Conservation (phyloP, 306 rosid species). For the Quercus agrifolia region DNA sequence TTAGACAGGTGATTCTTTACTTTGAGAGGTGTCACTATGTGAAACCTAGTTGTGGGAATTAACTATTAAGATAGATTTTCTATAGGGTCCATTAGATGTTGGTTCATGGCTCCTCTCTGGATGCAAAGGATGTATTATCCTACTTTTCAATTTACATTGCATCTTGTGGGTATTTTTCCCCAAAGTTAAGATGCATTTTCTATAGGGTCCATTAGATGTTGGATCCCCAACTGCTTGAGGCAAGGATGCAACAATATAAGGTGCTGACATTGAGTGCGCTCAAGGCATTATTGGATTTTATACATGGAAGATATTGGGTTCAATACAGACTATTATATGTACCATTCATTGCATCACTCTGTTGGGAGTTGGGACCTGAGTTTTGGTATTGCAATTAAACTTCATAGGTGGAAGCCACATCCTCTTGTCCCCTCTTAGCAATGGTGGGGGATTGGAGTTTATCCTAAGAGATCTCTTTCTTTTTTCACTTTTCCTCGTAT, state of each 20-base stretch:
- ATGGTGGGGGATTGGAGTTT: conserved; percentile 23
- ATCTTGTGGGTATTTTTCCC: neutral
- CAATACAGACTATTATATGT: neutral
- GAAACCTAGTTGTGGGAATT: neutral
- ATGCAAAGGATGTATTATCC: no score
- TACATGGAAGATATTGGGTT: neutral
- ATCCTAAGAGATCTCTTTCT: conserved; percentile 30
- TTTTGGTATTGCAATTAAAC: conserved; percentile 25
- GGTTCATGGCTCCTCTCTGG: no score
- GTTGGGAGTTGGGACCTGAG: conserved; percentile 35
- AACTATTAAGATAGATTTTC: no score
- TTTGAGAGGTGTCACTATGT: neutral
- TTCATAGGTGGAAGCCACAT: conserved; percentile 39
- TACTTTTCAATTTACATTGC: neutral
- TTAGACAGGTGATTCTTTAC: neutral
- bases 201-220: neutral
- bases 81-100: no score
- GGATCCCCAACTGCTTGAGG: neutral
- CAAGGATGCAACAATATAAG: neutral
- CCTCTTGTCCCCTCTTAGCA: conserved; percentile 32
- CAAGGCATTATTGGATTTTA: neutral
- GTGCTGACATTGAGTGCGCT: neutral
- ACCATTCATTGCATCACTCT: conserved; percentile 7
- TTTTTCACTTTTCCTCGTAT: conserved; percentile 22
- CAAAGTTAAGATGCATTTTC: neutral